These are phyloP conservation scores for Fusarium nodosum DNA, from an alignment of 2,329 filamentous ascomycete species.

Conservation along the genomic window DNA sequence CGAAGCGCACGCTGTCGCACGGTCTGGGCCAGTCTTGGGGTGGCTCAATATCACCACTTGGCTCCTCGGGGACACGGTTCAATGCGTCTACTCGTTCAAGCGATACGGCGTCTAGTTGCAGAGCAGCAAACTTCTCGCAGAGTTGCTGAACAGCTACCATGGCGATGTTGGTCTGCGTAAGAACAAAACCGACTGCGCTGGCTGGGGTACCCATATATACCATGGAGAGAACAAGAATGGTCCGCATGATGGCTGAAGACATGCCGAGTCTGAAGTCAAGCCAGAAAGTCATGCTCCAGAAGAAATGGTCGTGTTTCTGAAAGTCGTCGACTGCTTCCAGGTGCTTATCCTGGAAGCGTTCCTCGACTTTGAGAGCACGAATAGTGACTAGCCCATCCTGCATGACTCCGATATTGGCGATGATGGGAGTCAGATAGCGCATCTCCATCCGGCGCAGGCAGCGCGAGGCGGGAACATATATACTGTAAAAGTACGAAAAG, in stretches of 20 bases:
- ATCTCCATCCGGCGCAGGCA: constrained; percentile 87
- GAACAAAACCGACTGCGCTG: constrained; percentile 85
- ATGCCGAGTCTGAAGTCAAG: constrained; percentile 78
- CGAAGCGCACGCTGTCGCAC: constrained; percentile 79
- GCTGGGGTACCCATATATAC: constrained; percentile 80
- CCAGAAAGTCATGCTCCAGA: constrained; percentile 91
- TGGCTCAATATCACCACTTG: constrained; percentile 74
- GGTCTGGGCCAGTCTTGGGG: constrained; percentile 83
- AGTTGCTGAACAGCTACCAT: constrained; percentile 63
- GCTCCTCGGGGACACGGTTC: constrained; percentile 82
- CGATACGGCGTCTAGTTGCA: constrained; percentile 93
- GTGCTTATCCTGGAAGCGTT: constrained; percentile 83
- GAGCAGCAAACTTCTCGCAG: constrained; percentile 83
- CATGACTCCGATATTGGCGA: constrained; percentile 92
- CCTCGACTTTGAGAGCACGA: constrained; percentile 82
- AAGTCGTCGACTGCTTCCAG: constrained; percentile 87
- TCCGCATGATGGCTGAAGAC: constrained; percentile 77
- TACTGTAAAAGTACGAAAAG: constrained; percentile 80
- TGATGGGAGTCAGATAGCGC: constrained; percentile 87
- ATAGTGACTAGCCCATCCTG: constrained; percentile 89
- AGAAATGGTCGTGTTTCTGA: constrained; percentile 96
- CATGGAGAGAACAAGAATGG: constrained; percentile 79
- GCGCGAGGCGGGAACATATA: constrained; percentile 86
- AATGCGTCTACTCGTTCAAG: constrained; percentile 89
- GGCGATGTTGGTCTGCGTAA: constrained; percentile 66